Evolutionary conservation across 345 rosid species (phyloP), one percentile per base, ranked within the genome.

Genomic region (Schrenkiella parvula): DNA sequence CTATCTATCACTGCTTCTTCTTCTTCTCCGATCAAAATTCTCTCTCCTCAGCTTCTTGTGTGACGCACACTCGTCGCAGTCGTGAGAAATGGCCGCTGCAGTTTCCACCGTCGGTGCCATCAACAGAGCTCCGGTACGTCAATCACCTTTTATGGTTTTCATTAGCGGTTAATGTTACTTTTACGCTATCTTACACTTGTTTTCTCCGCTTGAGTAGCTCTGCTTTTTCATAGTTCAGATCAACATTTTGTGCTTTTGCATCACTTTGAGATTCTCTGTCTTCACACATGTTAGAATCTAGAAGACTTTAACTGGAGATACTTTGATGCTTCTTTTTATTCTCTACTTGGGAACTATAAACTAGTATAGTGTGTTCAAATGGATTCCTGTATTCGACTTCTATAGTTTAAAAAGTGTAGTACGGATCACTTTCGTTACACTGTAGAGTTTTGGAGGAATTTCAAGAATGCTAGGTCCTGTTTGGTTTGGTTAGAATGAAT

Each of bases 31-130:
- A 34, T 66, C 78, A 47, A 47, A 48, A 11, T 47, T 59, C 25
- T 47, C 61, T 54, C 63, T 52, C 69, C 46, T 48, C 56, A 55
- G 54, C 57, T 61, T 51, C 70, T 68, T 62, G 63, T 34, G 74
- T 66, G 44, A 3, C 14, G 28, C 54, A 39, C 70, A 61, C 69
- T 75, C 19, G 51, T 32, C 71, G 52, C 65, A 54, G 64, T 60
- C 66, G 39, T 64, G 65, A 65, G 34, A 23, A 17, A 93, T 93
- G 98, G 96, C 97, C 59, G 78, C 97, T 28, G 81, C 96, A 42
- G 81, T 89, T 73, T 79, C 98, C 72, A 89, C 97, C 59, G 78
- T 85, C 54, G 97, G 95, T 80, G 81, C 86, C 23, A 83, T 86
- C 80, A 92, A 86, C 83, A 68, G 87, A 59, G 81, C 89, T 28